phyloP scores from a whole-genome alignment of 768 basidiomycete genomes.

The Gloeostereum incarnatum region DNA sequence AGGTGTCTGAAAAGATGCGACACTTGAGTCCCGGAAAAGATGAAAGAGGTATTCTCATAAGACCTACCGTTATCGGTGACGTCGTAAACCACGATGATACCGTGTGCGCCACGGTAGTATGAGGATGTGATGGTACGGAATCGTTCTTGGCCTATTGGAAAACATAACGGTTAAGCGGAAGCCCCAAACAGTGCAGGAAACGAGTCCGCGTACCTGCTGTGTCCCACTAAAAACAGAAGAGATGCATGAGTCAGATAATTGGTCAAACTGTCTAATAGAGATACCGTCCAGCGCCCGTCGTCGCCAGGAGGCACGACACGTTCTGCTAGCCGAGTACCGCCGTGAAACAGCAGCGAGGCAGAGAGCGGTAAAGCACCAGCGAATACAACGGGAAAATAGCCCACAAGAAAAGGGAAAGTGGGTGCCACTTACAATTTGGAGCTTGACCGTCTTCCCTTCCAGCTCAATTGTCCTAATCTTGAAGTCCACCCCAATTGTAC shows the following conservation, averaged over 20 bases:
- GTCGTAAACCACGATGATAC: slow-evolving; percentile 98
- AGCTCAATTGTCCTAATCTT: slow-evolving; percentile 99
- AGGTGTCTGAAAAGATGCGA: slow-evolving; percentile 56
- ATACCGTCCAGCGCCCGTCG: too few relatives aligned
- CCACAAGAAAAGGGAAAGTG: slow-evolving; percentile 1
- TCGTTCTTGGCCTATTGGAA: slow-evolving; percentile 76
- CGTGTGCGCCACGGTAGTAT: slow-evolving; percentile 99
- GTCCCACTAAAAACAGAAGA: slow-evolving; percentile 67
- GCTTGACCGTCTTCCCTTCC: slow-evolving; percentile 96
- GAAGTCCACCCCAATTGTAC: slow-evolving; percentile 97
- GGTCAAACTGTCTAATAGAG: too few relatives aligned
- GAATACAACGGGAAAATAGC: too few relatives aligned
- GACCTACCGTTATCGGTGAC: slow-evolving; percentile 84
- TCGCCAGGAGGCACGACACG: too few relatives aligned
- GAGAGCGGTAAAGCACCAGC: too few relatives aligned
- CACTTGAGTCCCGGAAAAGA: slow-evolving; percentile 1
- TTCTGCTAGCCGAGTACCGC: too few relatives aligned
- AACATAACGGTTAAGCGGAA: slow-evolving; percentile 7
- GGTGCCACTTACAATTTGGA: slow-evolving; percentile 79
- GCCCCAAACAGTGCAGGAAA: too few relatives aligned
- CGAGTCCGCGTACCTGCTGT: slow-evolving; percentile 63
- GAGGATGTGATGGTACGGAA: slow-evolving; percentile 99
- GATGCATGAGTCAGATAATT: slow-evolving; percentile 17
- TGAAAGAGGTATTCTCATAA: neutral
- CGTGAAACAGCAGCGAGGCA: too few relatives aligned